Conservation (phyloP, 1,284 basidiomycete species). For the Melampsora americana region DNA sequence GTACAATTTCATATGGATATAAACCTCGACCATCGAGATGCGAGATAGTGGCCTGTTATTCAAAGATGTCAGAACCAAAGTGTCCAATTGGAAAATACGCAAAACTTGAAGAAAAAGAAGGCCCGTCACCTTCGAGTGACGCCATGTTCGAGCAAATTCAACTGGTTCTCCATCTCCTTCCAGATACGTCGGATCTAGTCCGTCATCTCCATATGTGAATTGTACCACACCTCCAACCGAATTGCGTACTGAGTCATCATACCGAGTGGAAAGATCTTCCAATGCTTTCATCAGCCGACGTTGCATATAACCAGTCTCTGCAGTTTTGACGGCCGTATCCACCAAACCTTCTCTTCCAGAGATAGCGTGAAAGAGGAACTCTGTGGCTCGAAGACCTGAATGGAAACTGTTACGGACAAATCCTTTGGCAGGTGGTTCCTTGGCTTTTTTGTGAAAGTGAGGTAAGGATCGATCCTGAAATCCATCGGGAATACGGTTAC, state of each 20-base stretch:
- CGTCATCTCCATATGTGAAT: slow-evolving; percentile 95
- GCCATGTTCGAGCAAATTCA: slow-evolving; percentile 82
- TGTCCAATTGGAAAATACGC: not conserved
- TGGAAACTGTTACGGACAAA: slow-evolving; percentile 97
- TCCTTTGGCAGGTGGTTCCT: slow-evolving; percentile 94
- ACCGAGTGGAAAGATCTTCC: slow-evolving; percentile 94
- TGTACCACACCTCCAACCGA: slow-evolving; percentile 95
- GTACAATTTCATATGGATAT: slow-evolving; percentile 80
- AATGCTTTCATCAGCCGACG: slow-evolving; percentile 97
- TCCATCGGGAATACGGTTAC: slow-evolving; percentile 95
- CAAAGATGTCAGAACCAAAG: not conserved
- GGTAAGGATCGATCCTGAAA: slow-evolving; percentile 98
- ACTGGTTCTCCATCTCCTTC: slow-evolving; percentile 86
- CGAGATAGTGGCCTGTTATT: slow-evolving; percentile 52
- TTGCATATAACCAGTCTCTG: slow-evolving; percentile 98
- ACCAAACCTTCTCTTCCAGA: slow-evolving; percentile 97
- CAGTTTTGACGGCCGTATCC: slow-evolving; percentile 64
- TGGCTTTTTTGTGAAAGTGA: slow-evolving; percentile 96
- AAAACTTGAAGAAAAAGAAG: not conserved
- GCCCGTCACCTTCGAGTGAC: slow-evolving; percentile 71
- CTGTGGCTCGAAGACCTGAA: slow-evolving; percentile 86
- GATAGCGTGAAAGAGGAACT: slow-evolving; percentile 98
- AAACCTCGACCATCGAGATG: slow-evolving; percentile 63
- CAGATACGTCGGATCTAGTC: slow-evolving; percentile 89
- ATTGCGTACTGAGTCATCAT: slow-evolving; percentile 95